These are phyloP conservation scores for Leishmania aethiopica DNA, from an alignment of 208 protist genomes.

Conservation along the genomic window DNA sequence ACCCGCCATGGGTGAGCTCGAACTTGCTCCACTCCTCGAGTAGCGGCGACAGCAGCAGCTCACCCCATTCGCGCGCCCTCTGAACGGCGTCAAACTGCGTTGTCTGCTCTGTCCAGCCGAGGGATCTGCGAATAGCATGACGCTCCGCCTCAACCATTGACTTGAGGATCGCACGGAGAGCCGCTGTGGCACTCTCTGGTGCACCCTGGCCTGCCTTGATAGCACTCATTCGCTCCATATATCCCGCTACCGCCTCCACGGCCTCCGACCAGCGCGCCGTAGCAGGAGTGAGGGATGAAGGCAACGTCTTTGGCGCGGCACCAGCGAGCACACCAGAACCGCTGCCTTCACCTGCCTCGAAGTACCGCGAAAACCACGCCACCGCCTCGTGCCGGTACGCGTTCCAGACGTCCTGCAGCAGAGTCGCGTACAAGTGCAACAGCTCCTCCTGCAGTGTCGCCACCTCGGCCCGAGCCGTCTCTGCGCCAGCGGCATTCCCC, in stretches of 20 bases:
- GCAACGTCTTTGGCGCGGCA: constrained; percentile 37
- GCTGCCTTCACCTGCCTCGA: constrained; percentile 28
- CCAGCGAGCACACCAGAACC: constrained; percentile 29
- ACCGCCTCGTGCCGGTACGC: constrained; percentile 80
- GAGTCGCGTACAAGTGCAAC: constrained; percentile 37
- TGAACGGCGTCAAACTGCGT: constrained; percentile 64
- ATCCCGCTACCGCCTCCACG: constrained; percentile 61
- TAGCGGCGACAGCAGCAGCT: constrained; percentile 67
- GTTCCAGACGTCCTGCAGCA: constrained; percentile 76
- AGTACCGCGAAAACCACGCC: constrained; percentile 48
- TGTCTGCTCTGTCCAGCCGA: constrained; percentile 43
- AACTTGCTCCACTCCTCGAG: constrained; percentile 69
- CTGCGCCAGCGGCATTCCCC: constrained; percentile 14
- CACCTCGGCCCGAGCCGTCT: constrained; percentile 22
- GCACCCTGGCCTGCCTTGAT: constrained; percentile 1
- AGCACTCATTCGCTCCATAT: constrained; percentile 20
- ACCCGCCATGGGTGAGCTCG: constrained; percentile 71
- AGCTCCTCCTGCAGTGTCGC: constrained; percentile 31
- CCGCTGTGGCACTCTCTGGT: constrained; percentile 2
- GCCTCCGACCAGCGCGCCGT: constrained; percentile 74
- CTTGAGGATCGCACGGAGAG: constrained; percentile 54
- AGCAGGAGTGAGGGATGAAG: constrained; percentile 53
- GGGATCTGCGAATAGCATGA: constrained; percentile 31
- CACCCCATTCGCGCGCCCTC: constrained; percentile 52
- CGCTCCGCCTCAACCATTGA: constrained; percentile 63